A percentile compares a stretch with the other conserved stretches of the same genome.
These are phyloP conservation scores for Stagonosporopsis tanaceti DNA, from an alignment of 2,329 filamentous ascomycete genomes.

Conservation along the genomic window DNA sequence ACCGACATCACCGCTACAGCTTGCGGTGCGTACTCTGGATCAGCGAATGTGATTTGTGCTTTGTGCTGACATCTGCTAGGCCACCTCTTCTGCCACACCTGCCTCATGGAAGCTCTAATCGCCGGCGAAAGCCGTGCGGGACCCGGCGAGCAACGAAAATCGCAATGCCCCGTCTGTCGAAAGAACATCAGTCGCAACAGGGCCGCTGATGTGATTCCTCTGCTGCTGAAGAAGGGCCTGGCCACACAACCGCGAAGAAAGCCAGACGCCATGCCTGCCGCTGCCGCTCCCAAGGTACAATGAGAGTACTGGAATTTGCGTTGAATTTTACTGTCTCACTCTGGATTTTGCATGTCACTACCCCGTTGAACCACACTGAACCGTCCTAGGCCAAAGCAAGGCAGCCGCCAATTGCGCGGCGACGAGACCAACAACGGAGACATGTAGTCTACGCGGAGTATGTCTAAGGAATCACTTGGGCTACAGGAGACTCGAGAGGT, in stretches of 20 bases:
- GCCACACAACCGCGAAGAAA: slow-evolving; percentile 46
- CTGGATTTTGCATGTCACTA: neutral
- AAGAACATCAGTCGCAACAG: slow-evolving; percentile 54
- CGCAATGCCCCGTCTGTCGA: slow-evolving; percentile 59
- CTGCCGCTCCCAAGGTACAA: slow-evolving; percentile 29
- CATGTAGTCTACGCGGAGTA: neutral
- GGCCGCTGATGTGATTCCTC: slow-evolving; percentile 52
- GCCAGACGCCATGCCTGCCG: slow-evolving; percentile 10
- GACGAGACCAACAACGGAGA: neutral
- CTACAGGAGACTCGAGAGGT: too few relatives aligned
- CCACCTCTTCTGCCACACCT: slow-evolving; percentile 71
- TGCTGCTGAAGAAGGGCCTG: slow-evolving; percentile 51
- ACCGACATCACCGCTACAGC: slow-evolving; percentile 66
- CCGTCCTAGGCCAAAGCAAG: neutral
- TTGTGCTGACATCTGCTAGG: slow-evolving; percentile 50
- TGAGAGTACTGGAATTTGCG: slow-evolving; percentile 26
- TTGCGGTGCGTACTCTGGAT: slow-evolving; percentile 59
- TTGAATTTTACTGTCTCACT: slow-evolving; percentile 1
- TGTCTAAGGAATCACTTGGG: neutral
- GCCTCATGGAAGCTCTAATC: slow-evolving; percentile 67
- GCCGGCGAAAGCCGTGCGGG: slow-evolving; percentile 61
- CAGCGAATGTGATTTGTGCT: slow-evolving; percentile 26
- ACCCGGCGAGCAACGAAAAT: slow-evolving; percentile 52
- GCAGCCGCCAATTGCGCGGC: neutral
- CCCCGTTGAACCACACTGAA: neutral